Evolutionary conservation across 306 rosid genomes (phyloP), one percentile per base, ranked within the genome.

Genomic region (Citrullus amarus): DNA sequence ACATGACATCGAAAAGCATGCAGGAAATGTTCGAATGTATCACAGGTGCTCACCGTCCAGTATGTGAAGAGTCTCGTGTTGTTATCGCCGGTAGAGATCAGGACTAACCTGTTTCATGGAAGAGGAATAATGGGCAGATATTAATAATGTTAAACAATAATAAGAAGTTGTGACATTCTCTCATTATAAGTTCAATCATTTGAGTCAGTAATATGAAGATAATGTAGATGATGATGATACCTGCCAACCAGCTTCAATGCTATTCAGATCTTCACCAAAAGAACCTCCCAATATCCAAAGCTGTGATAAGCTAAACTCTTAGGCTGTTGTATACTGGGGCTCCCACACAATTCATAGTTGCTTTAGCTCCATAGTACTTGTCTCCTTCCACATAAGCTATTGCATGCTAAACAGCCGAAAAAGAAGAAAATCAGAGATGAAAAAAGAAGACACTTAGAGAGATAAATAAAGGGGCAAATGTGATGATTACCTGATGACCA

Each of bases 221-320:
- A 8, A 8, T 43, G 54, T 22, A 22, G 9, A 81, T 69, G 3
- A 60, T 9, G 10, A 39, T 8, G 14, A 57, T 86, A 95, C 99
- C 99, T 96, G 99, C 99, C 99, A 96, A 62, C 99, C 99, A 78
- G 99, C 99, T 90, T 96, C 99, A 82, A 96, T 93, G 90, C 99
- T 96, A 87, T 96, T 96, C 8, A 96, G 93, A 84, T 96, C 99
- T 90, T 92, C 89, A 79, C 99, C 99, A 77, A 96, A 96, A 53
- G 99, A 87, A 44, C 99, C 99, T 65, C 99, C 99, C 78, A 96
- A 82, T 53, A 96, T 81, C 99, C 99, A 96, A 14, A 96, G 89
- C 85, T 96, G 99, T 80, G 99, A 92, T 86, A 96, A 89, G 81
- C 99, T 96, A 84, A 96, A 96, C 90, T 96, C 99, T 92, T 92